Conservation (phyloP, 2,329 filamentous ascomycete species). For the Penicillium psychrosexuale region DNA sequence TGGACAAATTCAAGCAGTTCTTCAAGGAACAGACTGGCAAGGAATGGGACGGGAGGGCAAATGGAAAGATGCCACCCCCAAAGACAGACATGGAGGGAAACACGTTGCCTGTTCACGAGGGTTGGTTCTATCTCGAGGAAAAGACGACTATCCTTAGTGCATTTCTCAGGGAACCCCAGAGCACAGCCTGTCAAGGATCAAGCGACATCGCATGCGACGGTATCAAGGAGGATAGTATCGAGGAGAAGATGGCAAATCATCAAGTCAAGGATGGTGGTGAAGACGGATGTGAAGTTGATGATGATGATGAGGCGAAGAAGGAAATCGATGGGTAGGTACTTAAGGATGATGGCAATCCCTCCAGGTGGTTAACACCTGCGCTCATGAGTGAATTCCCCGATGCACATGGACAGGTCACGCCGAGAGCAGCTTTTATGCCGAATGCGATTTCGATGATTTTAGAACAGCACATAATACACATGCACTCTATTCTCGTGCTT, state of each 20-base stretch:
- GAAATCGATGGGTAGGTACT: background rate
- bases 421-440: background rate
- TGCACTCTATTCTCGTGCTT: too few relatives aligned
- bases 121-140: constrained; percentile 33
- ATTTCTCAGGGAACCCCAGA: constrained; percentile 16
- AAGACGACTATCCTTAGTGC: constrained; percentile 20
- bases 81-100: constrained; percentile 27
- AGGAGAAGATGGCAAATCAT: background rate
- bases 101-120: constrained; percentile 25
- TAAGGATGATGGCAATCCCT: background rate
- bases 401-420: background rate
- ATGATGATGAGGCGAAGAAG: background rate
- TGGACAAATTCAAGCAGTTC: constrained; percentile 53
- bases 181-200: background rate
- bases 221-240: background rate
- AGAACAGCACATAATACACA: background rate
- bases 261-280: background rate
- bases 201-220: background rate
- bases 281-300: background rate
- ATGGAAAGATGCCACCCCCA: constrained; percentile 15
- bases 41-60: constrained; percentile 53
- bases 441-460: background rate
- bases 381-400: background rate
- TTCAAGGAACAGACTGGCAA: constrained; percentile 59
- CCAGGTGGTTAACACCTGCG: background rate